Evolutionary conservation across 2,329 filamentous ascomycete genomes (phyloP), one percentile per base, ranked within the genome.

Genomic region (Bertia moriformis): DNA sequence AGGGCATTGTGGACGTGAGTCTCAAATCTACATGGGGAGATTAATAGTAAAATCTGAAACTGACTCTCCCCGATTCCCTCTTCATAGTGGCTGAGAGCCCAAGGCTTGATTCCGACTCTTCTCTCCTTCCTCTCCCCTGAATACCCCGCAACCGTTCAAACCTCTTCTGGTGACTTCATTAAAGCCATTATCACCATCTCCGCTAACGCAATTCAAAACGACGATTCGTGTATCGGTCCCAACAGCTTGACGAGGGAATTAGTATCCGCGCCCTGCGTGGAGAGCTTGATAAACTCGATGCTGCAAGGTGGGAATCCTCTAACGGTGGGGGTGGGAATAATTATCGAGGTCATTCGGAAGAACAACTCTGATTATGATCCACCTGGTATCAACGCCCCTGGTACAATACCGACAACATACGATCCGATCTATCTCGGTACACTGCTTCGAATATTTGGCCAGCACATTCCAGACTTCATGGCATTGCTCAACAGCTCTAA

Each of bases 181-280:
- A 98, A 98, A 58, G 91, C 91, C 32, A 95, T 98, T 54, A 96
- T 98, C 48, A 98, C 91, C 18, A 95, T 98, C 42, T 96, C 91
- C 1, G 91, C 91, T 43, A 98, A 98, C 53, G 91, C 91, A 3
- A 95, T 89, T 1, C 91, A 94, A 49, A 93, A 95, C 52, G 91
- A 98, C 52, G 88, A 95, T 55, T 91, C 89, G n/a, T 95, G 93
- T 51, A 96, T 98, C 54, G 91, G 91, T 3, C 91, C 91, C 3
- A 98, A 98, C 56, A 91, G 94, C 54, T 72, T 98, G 38, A 98
- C 91, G 4, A 79, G 91, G 30, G 87, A 98, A 59, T 71, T 98
- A 3, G 91, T 98, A 2, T 96, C 91, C 1, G 75, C 82, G 44
- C 61, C 74, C 14, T 96, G 88, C 49, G 77, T 94, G 39, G 73